These are phyloP conservation scores for Fusarium guadeloupense DNA, from an alignment of 2,329 filamentous ascomycete genomes.

Conservation along the genomic window DNA sequence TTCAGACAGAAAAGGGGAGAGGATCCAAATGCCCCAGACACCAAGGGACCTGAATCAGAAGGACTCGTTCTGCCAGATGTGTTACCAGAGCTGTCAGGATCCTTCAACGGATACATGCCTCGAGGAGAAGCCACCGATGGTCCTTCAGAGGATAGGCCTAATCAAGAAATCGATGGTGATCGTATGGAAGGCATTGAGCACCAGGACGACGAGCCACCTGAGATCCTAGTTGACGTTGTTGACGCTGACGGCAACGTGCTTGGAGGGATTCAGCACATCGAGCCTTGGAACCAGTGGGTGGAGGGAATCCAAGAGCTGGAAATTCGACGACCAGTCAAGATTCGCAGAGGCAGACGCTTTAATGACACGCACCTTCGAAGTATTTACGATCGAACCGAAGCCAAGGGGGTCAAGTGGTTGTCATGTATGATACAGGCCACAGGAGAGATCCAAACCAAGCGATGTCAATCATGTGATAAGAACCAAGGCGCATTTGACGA, in stretches of 20 bases:
- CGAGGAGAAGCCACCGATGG: slow-evolving; percentile 4
- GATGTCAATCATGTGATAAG: slow-evolving; percentile 55
- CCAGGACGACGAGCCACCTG: slow-evolving; percentile 15
- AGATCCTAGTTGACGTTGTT: slow-evolving; percentile 48
- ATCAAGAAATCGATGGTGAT: slow-evolving; percentile 5
- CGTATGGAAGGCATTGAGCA: slow-evolving; percentile 36
- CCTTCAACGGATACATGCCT: slow-evolving; percentile 20
- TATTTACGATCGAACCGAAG: slow-evolving; percentile 55
- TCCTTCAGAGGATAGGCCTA: neutral
- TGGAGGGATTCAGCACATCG: slow-evolving; percentile 50
- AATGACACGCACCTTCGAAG: slow-evolving; percentile 50
- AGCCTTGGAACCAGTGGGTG: slow-evolving; percentile 53
- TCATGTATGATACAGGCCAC: slow-evolving; percentile 62
- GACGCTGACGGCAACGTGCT: slow-evolving; percentile 52
- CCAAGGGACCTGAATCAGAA: slow-evolving; percentile 28
- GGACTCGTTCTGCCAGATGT: slow-evolving; percentile 17
- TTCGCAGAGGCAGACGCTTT: slow-evolving; percentile 55
- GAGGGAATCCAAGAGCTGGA: slow-evolving; percentile 50
- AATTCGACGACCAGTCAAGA: slow-evolving; percentile 52
- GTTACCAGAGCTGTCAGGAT: slow-evolving; percentile 10
- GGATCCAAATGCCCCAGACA: slow-evolving; percentile 21
- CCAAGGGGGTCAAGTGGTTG: slow-evolving; percentile 57
- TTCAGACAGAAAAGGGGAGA: slow-evolving; percentile 47
- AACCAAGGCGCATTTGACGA: slow-evolving; percentile 56
- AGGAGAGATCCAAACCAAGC: slow-evolving; percentile 51